These are phyloP conservation scores for Sporothrix dimorphospora DNA, from an alignment of 2,329 filamentous ascomycete species.

Conservation along the genomic window DNA sequence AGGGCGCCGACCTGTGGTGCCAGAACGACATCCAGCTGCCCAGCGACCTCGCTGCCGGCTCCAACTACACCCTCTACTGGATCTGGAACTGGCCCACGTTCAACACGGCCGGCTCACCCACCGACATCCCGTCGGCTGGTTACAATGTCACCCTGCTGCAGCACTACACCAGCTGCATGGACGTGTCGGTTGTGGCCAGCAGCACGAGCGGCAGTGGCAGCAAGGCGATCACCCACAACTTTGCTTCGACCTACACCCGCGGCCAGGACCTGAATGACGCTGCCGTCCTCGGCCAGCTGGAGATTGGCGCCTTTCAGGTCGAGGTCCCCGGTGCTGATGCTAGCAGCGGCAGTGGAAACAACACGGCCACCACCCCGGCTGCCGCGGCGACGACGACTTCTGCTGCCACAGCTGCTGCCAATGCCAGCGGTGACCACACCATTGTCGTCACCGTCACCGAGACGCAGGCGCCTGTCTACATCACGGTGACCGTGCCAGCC, in stretches of 20 bases:
- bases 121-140: slow-evolving; percentile 42
- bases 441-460: slow-evolving; percentile 46
- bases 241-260: slow-evolving; percentile 40
- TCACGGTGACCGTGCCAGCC: slow-evolving; percentile 28
- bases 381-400: neutral
- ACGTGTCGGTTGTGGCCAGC: slow-evolving; percentile 35
- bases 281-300: slow-evolving; percentile 52
- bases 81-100: slow-evolving; percentile 90
- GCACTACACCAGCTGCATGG: slow-evolving; percentile 52
- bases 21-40: slow-evolving; percentile 82
- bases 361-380: slow-evolving; percentile 30
- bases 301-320: slow-evolving; percentile 49
- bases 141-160: slow-evolving; percentile 40
- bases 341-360: slow-evolving; percentile 28
- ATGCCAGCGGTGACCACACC: slow-evolving; percentile 44
- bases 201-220: neutral
- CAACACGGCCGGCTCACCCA: slow-evolving; percentile 41
- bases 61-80: slow-evolving; percentile 86
- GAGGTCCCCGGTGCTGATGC: slow-evolving; percentile 38
- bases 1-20: slow-evolving; percentile 70
- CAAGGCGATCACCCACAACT: slow-evolving; percentile 28
- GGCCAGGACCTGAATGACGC: slow-evolving; percentile 48
- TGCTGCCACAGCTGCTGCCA: neutral
- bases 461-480: slow-evolving; percentile 27
- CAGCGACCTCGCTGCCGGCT: slow-evolving; percentile 60